Evolutionary conservation across 2,329 filamentous ascomycete genomes (phyloP).

Genomic region (Colletotrichum sp.): DNA sequence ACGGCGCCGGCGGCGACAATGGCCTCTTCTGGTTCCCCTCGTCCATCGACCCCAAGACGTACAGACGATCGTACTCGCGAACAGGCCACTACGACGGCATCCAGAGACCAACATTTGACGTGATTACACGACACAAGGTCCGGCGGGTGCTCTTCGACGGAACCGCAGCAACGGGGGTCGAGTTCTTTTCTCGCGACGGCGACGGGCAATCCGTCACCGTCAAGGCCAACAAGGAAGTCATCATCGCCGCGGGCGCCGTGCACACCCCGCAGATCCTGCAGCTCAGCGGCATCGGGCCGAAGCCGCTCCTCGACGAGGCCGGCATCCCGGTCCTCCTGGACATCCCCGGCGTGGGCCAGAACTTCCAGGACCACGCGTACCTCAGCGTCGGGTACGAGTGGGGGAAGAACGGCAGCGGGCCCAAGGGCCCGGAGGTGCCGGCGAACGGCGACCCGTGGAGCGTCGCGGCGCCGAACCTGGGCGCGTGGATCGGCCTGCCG

Average conservation of each 20-base stretch:
- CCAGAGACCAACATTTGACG: constrained; percentile 25
- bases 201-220: constrained; percentile 17
- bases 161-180: constrained; percentile 28
- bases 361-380: constrained; percentile 43
- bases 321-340: constrained; percentile 42
- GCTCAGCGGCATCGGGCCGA: constrained; percentile 47
- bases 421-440: background rate
- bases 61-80: constrained; percentile 27
- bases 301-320: constrained; percentile 34
- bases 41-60: constrained; percentile 24
- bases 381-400: constrained; percentile 23
- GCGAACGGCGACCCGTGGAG: background rate
- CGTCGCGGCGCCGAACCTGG: constrained; percentile 23
- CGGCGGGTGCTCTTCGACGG: constrained; percentile 22
- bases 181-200: constrained; percentile 22
- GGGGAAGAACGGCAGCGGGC: background rate
- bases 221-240: constrained; percentile 35
- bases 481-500: constrained; percentile 25
- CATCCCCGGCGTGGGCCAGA: constrained; percentile 48
- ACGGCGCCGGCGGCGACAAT: constrained; percentile 27
- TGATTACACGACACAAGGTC: constrained; percentile 26
- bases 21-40: constrained; percentile 29
- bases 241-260: constrained; percentile 39
- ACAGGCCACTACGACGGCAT: constrained; percentile 27
- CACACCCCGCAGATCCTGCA: constrained; percentile 46